phyloP scores from a whole-genome alignment of 345 rosid species.

The Aurinia saxatilis region DNA sequence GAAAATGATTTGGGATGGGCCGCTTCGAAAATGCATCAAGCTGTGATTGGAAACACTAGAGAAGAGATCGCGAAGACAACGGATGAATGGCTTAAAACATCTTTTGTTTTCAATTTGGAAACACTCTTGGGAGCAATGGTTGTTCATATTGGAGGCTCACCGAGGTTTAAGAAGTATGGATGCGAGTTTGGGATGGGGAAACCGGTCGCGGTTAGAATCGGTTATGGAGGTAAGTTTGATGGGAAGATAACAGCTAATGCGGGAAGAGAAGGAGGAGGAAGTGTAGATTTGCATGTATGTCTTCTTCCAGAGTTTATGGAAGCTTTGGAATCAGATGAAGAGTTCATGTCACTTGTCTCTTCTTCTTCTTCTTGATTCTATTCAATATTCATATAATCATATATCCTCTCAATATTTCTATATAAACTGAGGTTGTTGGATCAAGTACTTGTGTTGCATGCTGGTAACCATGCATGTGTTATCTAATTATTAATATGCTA shows the following conservation, averaged over 20 bases:
- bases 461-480: no score
- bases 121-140: constrained; percentile 34
- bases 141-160: constrained; percentile 71
- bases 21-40: constrained; percentile 44
- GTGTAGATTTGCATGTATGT: constrained; percentile 61
- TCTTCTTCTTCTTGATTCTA: constrained; percentile 10
- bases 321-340: constrained; percentile 49
- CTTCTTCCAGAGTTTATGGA: constrained; percentile 45
- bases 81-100: constrained; percentile 35
- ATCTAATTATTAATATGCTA: no score
- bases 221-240: constrained; percentile 53
- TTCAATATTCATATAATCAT: not conserved
- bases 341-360: constrained; percentile 31
- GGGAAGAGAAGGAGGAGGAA: constrained; percentile 54
- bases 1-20: constrained; percentile 48
- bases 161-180: constrained; percentile 65
- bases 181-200: constrained; percentile 67
- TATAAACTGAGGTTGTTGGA: no score
- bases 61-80: constrained; percentile 19
- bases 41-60: constrained; percentile 33
- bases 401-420: no score
- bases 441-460: no score
- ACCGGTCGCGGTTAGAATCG: constrained; percentile 56
- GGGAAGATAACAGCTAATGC: constrained; percentile 51
- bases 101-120: constrained; percentile 24